phyloP scores from a whole-genome alignment of 345 rosid genomes.

The Boechera retrofracta region DNA sequence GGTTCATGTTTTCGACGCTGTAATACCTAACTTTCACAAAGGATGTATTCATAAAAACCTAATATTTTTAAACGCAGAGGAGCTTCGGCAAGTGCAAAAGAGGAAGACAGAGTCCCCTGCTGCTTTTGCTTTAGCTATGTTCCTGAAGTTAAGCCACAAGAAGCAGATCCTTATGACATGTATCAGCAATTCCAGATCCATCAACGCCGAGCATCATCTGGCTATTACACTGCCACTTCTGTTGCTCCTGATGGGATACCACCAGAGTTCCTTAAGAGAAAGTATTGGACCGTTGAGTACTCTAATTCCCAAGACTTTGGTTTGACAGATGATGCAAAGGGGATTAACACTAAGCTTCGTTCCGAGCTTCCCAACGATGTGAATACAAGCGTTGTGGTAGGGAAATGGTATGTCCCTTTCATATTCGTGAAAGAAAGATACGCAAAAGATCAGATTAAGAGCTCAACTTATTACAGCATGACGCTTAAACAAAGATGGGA shows the following conservation, averaged over 20 bases:
- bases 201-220: not conserved
- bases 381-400: conserved; percentile 46
- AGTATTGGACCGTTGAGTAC: conserved; percentile 46
- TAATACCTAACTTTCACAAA: not conserved
- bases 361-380: conserved; percentile 47
- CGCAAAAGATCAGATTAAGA: conserved; percentile 47
- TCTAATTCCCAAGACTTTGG: conserved; percentile 37
- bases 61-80: conserved; percentile 41
- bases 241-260: conserved; percentile 53
- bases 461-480: conserved; percentile 57
- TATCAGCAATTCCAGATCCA: conserved; percentile 50
- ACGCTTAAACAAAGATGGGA: conserved; percentile 70
- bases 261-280: conserved; percentile 50
- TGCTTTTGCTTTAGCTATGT: conserved; percentile 47
- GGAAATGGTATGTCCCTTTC: conserved; percentile 79
- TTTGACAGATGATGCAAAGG: conserved; percentile 62
- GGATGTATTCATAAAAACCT: not conserved
- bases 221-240: conserved; percentile 51
- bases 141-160: conserved; percentile 43
- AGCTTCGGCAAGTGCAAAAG: conserved; percentile 46
- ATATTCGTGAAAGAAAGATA: conserved; percentile 56
- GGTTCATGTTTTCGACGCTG: not conserved
- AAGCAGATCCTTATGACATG: conserved; percentile 46
- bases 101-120: conserved; percentile 42
- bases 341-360: conserved; percentile 50